Conservation (phyloP, 495 filamentous ascomycete species). For the Antarctomyces pellizariae region DNA sequence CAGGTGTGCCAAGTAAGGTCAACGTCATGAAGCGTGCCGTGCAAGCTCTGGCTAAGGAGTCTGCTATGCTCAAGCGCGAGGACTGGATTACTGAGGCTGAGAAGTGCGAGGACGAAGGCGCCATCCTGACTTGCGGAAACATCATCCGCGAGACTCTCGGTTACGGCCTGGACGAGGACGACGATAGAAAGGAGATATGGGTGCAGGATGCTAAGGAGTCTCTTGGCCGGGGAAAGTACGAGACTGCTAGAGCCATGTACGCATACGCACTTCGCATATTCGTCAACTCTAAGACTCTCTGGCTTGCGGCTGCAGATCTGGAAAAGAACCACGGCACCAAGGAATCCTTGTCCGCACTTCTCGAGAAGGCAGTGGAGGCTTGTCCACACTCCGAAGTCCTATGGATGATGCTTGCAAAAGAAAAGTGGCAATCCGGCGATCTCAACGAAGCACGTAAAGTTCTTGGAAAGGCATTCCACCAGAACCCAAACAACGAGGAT, state of each 20-base stretch:
- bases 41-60: constrained; percentile 70
- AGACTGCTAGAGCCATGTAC: constrained; percentile 81
- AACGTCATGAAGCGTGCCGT: constrained; percentile 90
- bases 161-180: constrained; percentile 86
- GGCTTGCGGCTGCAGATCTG: constrained; percentile 74
- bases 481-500: constrained; percentile 87
- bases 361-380: constrained; percentile 85
- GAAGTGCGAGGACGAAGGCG: constrained; percentile 82
- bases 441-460: constrained; percentile 67
- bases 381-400: constrained; percentile 76
- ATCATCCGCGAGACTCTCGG: constrained; percentile 88
- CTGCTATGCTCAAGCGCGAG: constrained; percentile 88
- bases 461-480: constrained; percentile 67
- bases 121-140: constrained; percentile 58
- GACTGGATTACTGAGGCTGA: constrained; percentile 94
- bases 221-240: constrained; percentile 55
- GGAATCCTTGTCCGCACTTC: constrained; percentile 57
- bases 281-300: constrained; percentile 55
- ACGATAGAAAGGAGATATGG: constrained; percentile 87
- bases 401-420: constrained; percentile 88
- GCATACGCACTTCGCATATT: constrained; percentile 79
- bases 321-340: constrained; percentile 76
- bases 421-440: constrained; percentile 72
- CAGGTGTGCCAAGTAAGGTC: constrained; percentile 29
- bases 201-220: constrained; percentile 71